Base-by-base conservation (phyloP, 768 basidiomycete genomes). In the Russula sp. region DNA sequence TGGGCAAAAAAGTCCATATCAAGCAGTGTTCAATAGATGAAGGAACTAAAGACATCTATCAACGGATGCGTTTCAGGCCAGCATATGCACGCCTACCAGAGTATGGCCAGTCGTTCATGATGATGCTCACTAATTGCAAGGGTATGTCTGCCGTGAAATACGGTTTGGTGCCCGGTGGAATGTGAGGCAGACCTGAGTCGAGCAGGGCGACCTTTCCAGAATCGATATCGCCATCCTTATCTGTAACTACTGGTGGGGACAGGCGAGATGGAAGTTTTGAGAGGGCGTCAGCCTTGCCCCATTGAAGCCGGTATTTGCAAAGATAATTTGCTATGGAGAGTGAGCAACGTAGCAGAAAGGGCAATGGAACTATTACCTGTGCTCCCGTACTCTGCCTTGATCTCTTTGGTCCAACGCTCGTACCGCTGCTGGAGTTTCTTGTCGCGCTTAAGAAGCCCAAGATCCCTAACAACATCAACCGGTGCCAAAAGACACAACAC, bases 91-190 rank as follows among this genome's bases (percentile, higher is more conserved):
- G 50, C 78, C 58, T 68, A 87, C 89, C 84, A 7, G 89, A 91
- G 73, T 94, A 94, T 0, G 91, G 91, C 91, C 91, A 94, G 71
- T 92, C 90, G 69, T 93, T 91, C 68, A 78, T 84, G 51, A 87
- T 87, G 64, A 92, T 84, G 69, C 84, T 87, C 66, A 90, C 75
- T 57, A 83, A 75, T 40, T 83, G 75, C 13, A 77, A 68, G 0
- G 87, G 82, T 9, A 84, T 84, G 66, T 86, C 77, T 13, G 80
- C 81, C 37, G 78, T 84, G 73, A 94, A 93, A 72, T 88, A 89
- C 13, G 77, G 74, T 7, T 83, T 84, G 3, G 74, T 71, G 57
- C 75, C 70, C 6, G 68, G 59, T 32, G 73, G 76, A 16, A 79
- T 70, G 10, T 73, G 68, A 18, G 75, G 74, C 9, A 75, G 67